Base-by-base conservation (phyloP, 2,329 filamentous ascomycete species). In the Colletotrichum karsti region DNA sequence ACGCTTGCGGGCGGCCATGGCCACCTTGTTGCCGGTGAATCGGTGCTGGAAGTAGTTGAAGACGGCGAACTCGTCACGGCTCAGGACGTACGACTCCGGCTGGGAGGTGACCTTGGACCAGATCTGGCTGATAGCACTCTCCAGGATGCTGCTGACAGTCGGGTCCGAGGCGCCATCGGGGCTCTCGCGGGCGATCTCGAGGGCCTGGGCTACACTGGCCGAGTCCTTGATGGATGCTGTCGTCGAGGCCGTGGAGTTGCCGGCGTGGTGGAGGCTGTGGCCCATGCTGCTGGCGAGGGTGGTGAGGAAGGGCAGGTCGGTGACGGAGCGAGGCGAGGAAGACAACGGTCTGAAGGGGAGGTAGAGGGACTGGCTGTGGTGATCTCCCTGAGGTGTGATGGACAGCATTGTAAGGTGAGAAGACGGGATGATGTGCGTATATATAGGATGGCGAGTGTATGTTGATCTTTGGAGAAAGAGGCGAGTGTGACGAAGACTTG, bases 41-140 rank as follows among this genome's bases (percentile, higher is more conserved):
- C 91, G 87, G 70, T 87, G 80, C 70, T 92, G 91, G 78, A 92
- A 95, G 79, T 91, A 95, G 83, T 96, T 97, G 88, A 97, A 94
- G 68, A 97, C 86, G 61, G 92, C 89, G 75, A 96, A 97, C 80
- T 97, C 93, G 78, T 93, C 90, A 70, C 87, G 84, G 35, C 84
- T 89, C 83, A 97, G 90, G 71, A 96, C 79, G 78, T 95, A 97
- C n/a, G 84, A 83, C 56, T 87, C 80, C 1, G 92, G 92, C 33
- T 91, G 82, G 4, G 84, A 82, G 73, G 90, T 81, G 63, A 97
- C 86, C 73, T 88, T 90, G 46, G 76, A 77, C 92, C 93, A 95
- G 70, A 95, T 88, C 70, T 87, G 83, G 2, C 80, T 75, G 55
- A 94, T 82, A 30, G 88, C 90, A 56, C 78, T 78, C 76, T 94